Evolutionary conservation across 2,329 filamentous ascomycete genomes (phyloP).

Genomic region (Raffaelea deltoideospora): DNA sequence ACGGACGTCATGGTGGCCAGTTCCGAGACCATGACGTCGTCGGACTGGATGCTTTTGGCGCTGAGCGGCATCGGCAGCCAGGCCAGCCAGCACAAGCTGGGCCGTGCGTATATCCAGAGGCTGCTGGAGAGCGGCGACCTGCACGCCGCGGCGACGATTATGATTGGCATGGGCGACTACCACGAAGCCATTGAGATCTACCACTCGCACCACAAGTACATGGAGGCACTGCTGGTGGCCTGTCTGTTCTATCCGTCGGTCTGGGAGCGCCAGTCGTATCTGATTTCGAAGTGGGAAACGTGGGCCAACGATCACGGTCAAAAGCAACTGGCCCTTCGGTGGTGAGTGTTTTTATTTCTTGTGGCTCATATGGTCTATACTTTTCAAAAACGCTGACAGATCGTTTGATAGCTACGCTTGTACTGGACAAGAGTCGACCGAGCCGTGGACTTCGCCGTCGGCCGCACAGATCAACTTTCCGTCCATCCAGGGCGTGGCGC

Average conservation of each 20-base stretch:
- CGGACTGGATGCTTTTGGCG: slow-evolving; percentile 94
- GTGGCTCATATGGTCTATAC: no score
- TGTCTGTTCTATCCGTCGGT: slow-evolving; percentile 70
- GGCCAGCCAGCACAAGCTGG: slow-evolving; percentile 75
- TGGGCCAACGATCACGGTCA: slow-evolving; percentile 75
- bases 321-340: slow-evolving; percentile 80
- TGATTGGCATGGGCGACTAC: slow-evolving; percentile 81
- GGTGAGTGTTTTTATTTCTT: no score
- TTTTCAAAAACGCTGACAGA: not conserved
- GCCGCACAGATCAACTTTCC: slow-evolving; percentile 45
- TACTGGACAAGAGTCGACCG: slow-evolving; percentile 68
- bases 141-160: slow-evolving; percentile 81
- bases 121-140: slow-evolving; percentile 80
- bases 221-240: slow-evolving; percentile 84
- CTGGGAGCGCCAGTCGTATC: slow-evolving; percentile 79
- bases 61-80: slow-evolving; percentile 72
- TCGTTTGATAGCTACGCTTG: slow-evolving; percentile 58
- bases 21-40: slow-evolving; percentile 76
- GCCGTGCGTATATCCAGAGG: slow-evolving; percentile 78
- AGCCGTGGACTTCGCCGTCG: slow-evolving; percentile 78
- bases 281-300: slow-evolving; percentile 91
- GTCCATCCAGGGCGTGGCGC: slow-evolving; percentile 29
- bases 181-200: slow-evolving; percentile 96
- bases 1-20: slow-evolving; percentile 67
- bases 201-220: slow-evolving; percentile 74